phyloP scores from a whole-genome alignment of 352 stramenopile species.

The Globisporangium camurandrum region DNA sequence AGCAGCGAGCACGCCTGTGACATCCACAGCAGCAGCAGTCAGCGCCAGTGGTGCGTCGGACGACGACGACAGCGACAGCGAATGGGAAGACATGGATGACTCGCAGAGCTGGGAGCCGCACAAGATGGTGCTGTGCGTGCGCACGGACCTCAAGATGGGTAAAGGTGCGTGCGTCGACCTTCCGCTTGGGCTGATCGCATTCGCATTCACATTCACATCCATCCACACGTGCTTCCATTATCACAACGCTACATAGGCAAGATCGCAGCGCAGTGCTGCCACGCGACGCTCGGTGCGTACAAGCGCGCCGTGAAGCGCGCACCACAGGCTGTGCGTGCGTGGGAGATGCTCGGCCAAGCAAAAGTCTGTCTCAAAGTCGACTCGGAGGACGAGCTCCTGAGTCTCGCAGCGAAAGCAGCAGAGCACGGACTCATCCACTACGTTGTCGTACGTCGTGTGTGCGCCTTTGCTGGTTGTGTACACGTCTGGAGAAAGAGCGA shows the following conservation, averaged over 20 bases:
- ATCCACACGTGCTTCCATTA: not conserved
- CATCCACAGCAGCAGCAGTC: not conserved
- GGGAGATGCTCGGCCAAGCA: constrained; percentile 79
- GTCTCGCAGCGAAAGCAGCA: constrained; percentile 49
- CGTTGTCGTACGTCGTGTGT: constrained; percentile 55
- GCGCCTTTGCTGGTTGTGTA: not conserved
- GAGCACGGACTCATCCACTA: constrained; percentile 70
- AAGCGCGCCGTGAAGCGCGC: constrained; percentile 85
- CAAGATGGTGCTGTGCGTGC: constrained; percentile 95
- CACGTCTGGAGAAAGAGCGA: too few species aligned
- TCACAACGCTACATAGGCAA: constrained; percentile 35
- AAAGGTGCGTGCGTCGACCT: constrained; percentile 74
- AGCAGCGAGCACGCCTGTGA: not conserved
- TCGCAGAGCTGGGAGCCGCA: constrained; percentile 48
- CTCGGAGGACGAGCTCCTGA: constrained; percentile 76
- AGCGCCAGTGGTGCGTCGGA: constrained; percentile 10
- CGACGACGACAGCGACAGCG: constrained; percentile 40
- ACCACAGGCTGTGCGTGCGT: constrained; percentile 55
- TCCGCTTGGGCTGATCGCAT: not conserved
- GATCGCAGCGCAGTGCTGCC: constrained; percentile 81
- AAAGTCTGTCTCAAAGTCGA: constrained; percentile 86
- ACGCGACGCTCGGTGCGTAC: constrained; percentile 92
- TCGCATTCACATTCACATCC: constrained; percentile 20
- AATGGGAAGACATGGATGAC: constrained; percentile 60
- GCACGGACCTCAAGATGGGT: constrained; percentile 93